Evolutionary conservation across 2,329 filamentous ascomycete genomes (phyloP), one percentile per base, ranked within the genome.

Genomic region (Cladosporium sp.): DNA sequence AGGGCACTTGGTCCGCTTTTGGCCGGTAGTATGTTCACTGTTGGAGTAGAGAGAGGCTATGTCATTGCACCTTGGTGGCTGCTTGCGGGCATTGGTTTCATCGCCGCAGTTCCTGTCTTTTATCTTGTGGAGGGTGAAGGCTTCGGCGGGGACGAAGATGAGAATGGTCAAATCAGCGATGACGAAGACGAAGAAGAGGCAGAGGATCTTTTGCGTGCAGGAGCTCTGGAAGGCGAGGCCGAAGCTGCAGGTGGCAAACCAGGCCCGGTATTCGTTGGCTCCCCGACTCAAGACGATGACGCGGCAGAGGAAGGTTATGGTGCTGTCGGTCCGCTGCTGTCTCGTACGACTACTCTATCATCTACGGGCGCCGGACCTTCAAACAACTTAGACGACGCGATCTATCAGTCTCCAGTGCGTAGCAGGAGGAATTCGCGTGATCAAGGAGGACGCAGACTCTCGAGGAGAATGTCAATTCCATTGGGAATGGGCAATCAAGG

Each of bases 61-160:
- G 77, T 93, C 24, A 80, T 95, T 45, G 73, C 87, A 0, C 85
- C 91, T 0, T 96, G 88, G 80, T 95, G 88, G 83, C 75, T 86
- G 4, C 74, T 96, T n/a, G 78, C 82, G 0, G 59, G 72, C 0
- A 73, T 95, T 39, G 79, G 83, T 0, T 54, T 80, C 0, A 42
- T 89, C 1, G 86, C 87, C n/a, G 82, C 82, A 1, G 67, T 95
- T 2, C 87, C 89, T 0, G 80, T 86, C 0, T 88, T 84, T 66
- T 86, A 83, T 71, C 78, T 95, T 1, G 78, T 84, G 2, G 82
- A 96, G 62, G 85, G 85, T 32, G 82, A 89, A 7, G 88, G 88
- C 0, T 73, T 89, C 68, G 66, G 74, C 11, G 45, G 45, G 11
- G 70, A 70, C 13, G 68, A 68, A 41, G 63, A 66, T 13, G 64